Percentiles rank a stretch among this genome's conserved stretches.
phyloP scores from a whole-genome alignment of 2,329 filamentous ascomycete genomes.

The Paraconiothyrium brasiliense region DNA sequence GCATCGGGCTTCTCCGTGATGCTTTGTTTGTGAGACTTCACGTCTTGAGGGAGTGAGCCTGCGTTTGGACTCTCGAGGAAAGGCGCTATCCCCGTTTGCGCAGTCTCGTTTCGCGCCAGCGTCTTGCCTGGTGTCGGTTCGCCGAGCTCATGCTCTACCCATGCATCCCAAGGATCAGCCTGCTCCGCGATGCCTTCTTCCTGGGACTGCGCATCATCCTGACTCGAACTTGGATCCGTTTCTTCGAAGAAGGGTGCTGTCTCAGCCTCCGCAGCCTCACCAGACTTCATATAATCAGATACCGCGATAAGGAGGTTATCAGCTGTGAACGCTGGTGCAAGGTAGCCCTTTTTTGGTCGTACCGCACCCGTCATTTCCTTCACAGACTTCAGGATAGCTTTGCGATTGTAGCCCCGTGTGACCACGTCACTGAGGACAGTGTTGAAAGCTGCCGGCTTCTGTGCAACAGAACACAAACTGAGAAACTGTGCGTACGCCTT shows the following conservation, averaged over 20 bases:
- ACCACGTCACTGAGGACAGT: constrained; percentile 41
- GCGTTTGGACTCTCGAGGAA: neutral
- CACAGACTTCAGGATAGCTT: constrained; percentile 34
- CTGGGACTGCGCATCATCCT: neutral
- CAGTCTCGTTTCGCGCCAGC: neutral
- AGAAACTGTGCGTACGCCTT: constrained; percentile 46
- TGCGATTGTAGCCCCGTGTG: constrained; percentile 35
- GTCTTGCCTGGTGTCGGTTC: constrained; percentile 12
- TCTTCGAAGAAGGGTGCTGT: constrained; percentile 7
- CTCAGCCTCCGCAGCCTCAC: neutral
- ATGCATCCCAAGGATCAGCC: constrained; percentile 36
- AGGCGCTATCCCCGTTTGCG: neutral
- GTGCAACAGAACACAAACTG: constrained; percentile 41
- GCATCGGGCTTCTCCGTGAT: constrained; percentile 24
- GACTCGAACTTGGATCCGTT: neutral
- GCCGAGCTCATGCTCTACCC: constrained; percentile 42
- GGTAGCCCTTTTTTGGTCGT: constrained; percentile 23
- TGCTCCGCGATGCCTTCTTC: constrained; percentile 5
- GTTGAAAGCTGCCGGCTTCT: constrained; percentile 45
- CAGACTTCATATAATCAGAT: constrained; percentile 34
- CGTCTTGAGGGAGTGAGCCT: neutral
- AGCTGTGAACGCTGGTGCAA: constrained; percentile 41
- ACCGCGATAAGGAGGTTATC: constrained; percentile 47
- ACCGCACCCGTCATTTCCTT: constrained; percentile 25
- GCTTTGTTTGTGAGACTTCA: neutral